These are phyloP conservation scores for Xylaria multiplex DNA, from an alignment of 2,329 filamentous ascomycete species.

Conservation along the genomic window DNA sequence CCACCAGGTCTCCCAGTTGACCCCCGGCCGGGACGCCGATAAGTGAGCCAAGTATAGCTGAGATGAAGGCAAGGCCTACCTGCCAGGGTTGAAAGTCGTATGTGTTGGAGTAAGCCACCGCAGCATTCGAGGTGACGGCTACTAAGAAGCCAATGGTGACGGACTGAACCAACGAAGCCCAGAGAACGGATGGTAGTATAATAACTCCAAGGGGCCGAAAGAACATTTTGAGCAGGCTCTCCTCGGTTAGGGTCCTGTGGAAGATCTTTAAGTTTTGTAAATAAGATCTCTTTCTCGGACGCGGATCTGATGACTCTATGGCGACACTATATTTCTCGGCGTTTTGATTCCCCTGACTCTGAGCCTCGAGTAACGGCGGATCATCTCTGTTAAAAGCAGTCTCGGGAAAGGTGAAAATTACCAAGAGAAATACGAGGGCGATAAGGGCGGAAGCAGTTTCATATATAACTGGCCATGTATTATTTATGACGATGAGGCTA, in stretches of 20 bases:
- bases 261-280: conserved; percentile 54
- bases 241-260: conserved; percentile 55
- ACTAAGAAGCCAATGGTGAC: conserved; percentile 66
- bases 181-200: conserved; percentile 62
- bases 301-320: not conserved
- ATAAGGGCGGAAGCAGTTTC: conserved; percentile 62
- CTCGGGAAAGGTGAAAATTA: conserved; percentile 65
- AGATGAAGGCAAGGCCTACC: conserved; percentile 62
- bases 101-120: conserved; percentile 53
- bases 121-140: conserved; percentile 64
- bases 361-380: not conserved
- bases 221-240: conserved; percentile 59
- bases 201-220: conserved; percentile 62
- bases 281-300: conserved; percentile 47
- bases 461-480: conserved; percentile 63
- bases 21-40: conserved; percentile 63
- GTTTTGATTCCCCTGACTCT: not conserved
- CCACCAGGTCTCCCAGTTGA: conserved; percentile 57
- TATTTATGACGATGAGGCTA: conserved; percentile 59
- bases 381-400: conserved; percentile 57
- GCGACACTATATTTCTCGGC: not conserved
- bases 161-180: conserved; percentile 64
- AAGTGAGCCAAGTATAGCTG: conserved; percentile 59
- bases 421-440: conserved; percentile 58
- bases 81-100: conserved; percentile 59